These are phyloP conservation scores for Hyphopichia buzzinii DNA, from an alignment of 1,139 yeast species.

Conservation along the genomic window DNA sequence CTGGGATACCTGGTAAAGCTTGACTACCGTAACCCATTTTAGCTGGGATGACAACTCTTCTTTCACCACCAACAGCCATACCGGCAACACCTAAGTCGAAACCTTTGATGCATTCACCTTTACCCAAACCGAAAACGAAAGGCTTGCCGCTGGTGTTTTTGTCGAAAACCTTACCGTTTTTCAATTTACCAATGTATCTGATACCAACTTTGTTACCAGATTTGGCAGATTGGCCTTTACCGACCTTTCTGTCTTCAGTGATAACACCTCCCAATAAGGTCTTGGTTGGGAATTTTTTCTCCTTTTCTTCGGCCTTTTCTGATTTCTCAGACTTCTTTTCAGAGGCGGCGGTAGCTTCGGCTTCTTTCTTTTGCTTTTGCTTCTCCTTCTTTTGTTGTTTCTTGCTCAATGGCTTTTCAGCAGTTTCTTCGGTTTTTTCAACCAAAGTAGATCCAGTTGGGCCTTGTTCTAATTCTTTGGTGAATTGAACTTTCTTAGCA, in stretches of 20 bases:
- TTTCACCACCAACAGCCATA: slow-evolving; percentile 98
- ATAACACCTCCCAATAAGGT: slow-evolving; percentile 91
- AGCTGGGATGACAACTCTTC: slow-evolving; percentile 95
- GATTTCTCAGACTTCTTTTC: slow-evolving; percentile 20
- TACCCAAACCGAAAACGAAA: slow-evolving; percentile 84
- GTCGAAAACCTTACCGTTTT: slow-evolving; percentile 94
- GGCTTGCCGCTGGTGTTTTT: slow-evolving; percentile 98
- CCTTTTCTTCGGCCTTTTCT: slow-evolving; percentile 29
- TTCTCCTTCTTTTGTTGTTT: slow-evolving; percentile 17
- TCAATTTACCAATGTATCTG: slow-evolving; percentile 96
- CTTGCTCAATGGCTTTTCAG: slow-evolving; percentile 14
- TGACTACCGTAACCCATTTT: slow-evolving; percentile 95
- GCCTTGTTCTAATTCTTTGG: slow-evolving; percentile 90
- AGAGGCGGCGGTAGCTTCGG: slow-evolving; percentile 11
- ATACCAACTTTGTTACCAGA: slow-evolving; percentile 90
- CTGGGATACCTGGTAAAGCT: slow-evolving; percentile 94
- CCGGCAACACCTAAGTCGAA: slow-evolving; percentile 99
- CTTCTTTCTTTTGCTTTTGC: slow-evolving; percentile 9
- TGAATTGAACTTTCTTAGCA: slow-evolving; percentile 78
- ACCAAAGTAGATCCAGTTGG: slow-evolving; percentile 61
- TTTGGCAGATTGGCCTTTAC: slow-evolving; percentile 87
- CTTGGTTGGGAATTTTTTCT: slow-evolving; percentile 59
- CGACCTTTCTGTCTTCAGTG: slow-evolving; percentile 87
- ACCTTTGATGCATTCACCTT: slow-evolving; percentile 98
- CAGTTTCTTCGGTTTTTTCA: slow-evolving; percentile 25